Base-by-base conservation (phyloP, 164 flowering plant genomes). In the Hamamelis virginiana region DNA sequence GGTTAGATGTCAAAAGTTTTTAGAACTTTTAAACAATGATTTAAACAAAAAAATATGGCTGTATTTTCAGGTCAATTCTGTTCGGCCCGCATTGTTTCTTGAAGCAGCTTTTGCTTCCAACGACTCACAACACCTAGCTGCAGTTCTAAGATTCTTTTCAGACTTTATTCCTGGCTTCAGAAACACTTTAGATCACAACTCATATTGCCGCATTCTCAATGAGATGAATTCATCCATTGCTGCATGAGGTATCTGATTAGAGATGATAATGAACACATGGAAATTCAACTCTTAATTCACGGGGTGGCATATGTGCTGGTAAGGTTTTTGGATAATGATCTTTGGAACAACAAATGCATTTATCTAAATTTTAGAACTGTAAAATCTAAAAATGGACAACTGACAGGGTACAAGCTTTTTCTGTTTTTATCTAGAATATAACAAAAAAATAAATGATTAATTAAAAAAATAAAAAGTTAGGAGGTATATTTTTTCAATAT, bases 31-130 rank as follows among this genome's bases (percentile, higher is more conserved):
- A 23, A 28, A 41, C 28, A 56, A 56, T 16, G 5, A 68, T 13
- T 19, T 53, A 27, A 33, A 38, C 22, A 27, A 59, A 13, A 59
- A 13, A 27, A 48, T 0, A 51, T 51, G 58, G 57, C 50, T 68
- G 66, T 8, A 15, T 51, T 68, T 80, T 65, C 91, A 95, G 99
- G 99, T 95, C 23, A 77, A 69, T 48, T 76, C 89, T 8, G 72
- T 92, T 63, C 87, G 86, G 71, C 95, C 99, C 1, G 84, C 95
- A 18, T 72, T 93, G 83, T 96, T 93, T 81, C 96, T 93, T 21
- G 91, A 91, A 74, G 89, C 97, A 25, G 98, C 98, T 50, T 78
- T 80, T 55, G 76, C 91, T 8, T 85, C 99, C 41, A 89, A 85
- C 59, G 84, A 96, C 74, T 70, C 90, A 0, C 96, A 89, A 72